Base-by-base conservation (phyloP, 2,329 filamentous ascomycete genomes). In the Coniosporium tulheliwenetii region DNA sequence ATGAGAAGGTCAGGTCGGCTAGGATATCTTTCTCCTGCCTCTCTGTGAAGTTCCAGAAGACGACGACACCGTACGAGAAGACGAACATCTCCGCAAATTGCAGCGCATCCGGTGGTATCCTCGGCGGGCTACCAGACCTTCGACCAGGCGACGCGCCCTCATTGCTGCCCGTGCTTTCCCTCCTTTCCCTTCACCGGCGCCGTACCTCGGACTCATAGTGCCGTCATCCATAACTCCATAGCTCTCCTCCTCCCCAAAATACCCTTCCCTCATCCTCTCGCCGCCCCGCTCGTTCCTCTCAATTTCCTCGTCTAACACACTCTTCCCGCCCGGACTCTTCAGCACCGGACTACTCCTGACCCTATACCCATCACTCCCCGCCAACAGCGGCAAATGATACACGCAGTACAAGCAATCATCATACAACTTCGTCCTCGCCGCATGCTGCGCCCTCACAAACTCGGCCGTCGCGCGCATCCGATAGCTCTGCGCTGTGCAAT, bases 31-130 rank as follows among this genome's bases (percentile, higher is more conserved):
- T 95, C 59, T 98, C 91, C 58, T 98, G 91, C 48, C 81, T 75
- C 59, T 94, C 87, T 9, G 85, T 89, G 52, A 98, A 95, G 59
- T 98, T 98, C 91, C 91, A 98, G 58, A 98, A 94, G 5, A 98
- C 91, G 0, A 91, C 89, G 1, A 98, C 89, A 14, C 91, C 91
- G 55, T 98, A 98, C 12, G 84, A 89, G 60, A 93, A 96, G 51
- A 98, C 81, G 56, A 94, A 96, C 76, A 96, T 85, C 62, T 98
- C 91, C 35, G 85, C 89, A 55, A 93, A 85, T 42, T 79, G 73
- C 53, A 89, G 79, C 31, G 79, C 75, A 54, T 85, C 77, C 5
- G 81, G 73, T 1, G 74, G 74, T 16, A 85, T 70, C 26, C 75
- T 71, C 8, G 54, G 52, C 63, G 53, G 70, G 67, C 43, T 66